Conservation (phyloP, 2,329 filamentous ascomycete species). For the Pseudodiploospora longispora region DNA sequence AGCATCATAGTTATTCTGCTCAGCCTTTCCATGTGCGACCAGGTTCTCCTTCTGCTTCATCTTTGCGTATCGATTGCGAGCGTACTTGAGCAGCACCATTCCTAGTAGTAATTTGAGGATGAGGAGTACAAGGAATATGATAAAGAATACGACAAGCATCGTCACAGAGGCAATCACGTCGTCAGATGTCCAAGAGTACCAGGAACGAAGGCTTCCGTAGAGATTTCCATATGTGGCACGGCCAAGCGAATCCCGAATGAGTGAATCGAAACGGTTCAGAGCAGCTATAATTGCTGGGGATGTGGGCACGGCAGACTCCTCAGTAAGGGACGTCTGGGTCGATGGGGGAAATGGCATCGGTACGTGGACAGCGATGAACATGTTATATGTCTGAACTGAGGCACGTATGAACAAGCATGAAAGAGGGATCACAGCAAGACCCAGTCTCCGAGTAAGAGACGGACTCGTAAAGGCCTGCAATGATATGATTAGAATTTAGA, state of each 20-base stretch:
- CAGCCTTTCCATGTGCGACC: slow-evolving; percentile 36
- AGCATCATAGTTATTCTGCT: slow-evolving; percentile 53
- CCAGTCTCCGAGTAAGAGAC: slow-evolving; percentile 80
- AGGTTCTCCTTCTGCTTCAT: slow-evolving; percentile 67
- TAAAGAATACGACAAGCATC: slow-evolving; percentile 80
- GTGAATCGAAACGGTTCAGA: slow-evolving; percentile 67
- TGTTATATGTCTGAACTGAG: slow-evolving; percentile 92
- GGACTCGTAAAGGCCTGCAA: slow-evolving; percentile 77
- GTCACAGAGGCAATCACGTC: slow-evolving; percentile 68
- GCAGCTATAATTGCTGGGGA: slow-evolving; percentile 72
- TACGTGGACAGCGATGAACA: slow-evolving; percentile 87
- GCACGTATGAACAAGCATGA: slow-evolving; percentile 94
- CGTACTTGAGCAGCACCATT: slow-evolving; percentile 75
- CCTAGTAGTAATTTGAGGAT: slow-evolving; percentile 80
- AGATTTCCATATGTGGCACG: slow-evolving; percentile 60
- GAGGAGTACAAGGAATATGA: slow-evolving; percentile 75
- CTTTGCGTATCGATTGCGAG: slow-evolving; percentile 66
- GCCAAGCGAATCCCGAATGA: slow-evolving; percentile 68
- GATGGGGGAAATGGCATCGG: slow-evolving; percentile 62
- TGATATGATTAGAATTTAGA: neutral
- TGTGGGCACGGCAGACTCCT: slow-evolving; percentile 54
- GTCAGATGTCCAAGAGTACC: slow-evolving; percentile 56
- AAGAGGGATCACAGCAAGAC: slow-evolving; percentile 83
- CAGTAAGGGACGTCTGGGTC: slow-evolving; percentile 55
- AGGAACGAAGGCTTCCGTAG: slow-evolving; percentile 34